Evolutionary conservation across 2,329 filamentous ascomycete species (phyloP).

Genomic region (Hypoxylon sp.): DNA sequence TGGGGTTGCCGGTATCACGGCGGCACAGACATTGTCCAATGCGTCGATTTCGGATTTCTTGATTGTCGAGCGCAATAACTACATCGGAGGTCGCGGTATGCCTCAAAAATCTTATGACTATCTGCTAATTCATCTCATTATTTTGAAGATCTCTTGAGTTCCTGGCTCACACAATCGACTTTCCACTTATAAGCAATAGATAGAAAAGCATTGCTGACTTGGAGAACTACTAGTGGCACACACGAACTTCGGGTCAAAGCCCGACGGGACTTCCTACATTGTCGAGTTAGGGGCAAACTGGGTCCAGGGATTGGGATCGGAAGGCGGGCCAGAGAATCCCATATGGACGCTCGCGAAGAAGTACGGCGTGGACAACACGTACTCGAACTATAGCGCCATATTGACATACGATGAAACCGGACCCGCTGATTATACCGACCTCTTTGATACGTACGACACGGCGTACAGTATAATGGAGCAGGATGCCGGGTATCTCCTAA

Average conservation of each 20-base stretch:
- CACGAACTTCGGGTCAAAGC: constrained; percentile 67
- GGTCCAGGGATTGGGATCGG: constrained; percentile 57
- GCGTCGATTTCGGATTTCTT: constrained; percentile 74
- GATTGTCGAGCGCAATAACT: constrained; percentile 74
- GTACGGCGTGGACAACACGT: constrained; percentile 68
- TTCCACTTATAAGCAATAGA: neutral
- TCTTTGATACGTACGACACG: constrained; percentile 67
- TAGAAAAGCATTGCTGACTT: neutral
- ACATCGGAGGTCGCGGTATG: constrained; percentile 70
- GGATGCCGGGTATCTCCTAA: constrained; percentile 71
- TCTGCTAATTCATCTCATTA: neutral
- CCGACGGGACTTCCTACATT: constrained; percentile 67
- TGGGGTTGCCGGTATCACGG: constrained; percentile 74
- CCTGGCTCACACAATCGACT: neutral
- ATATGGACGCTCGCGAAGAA: constrained; percentile 75
- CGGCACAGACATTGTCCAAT: constrained; percentile 74
- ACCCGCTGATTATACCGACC: constrained; percentile 62
- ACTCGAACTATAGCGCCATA: constrained; percentile 72
- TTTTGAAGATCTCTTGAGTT: neutral
- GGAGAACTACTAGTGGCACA: constrained; percentile 60
- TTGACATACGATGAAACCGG: constrained; percentile 74
- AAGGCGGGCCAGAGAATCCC: constrained; percentile 67
- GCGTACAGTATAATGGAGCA: constrained; percentile 63
- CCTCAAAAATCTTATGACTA: neutral
- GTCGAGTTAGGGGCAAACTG: constrained; percentile 79